Conservation (phyloP, 345 rosid genomes). For the Psidium guajava region DNA sequence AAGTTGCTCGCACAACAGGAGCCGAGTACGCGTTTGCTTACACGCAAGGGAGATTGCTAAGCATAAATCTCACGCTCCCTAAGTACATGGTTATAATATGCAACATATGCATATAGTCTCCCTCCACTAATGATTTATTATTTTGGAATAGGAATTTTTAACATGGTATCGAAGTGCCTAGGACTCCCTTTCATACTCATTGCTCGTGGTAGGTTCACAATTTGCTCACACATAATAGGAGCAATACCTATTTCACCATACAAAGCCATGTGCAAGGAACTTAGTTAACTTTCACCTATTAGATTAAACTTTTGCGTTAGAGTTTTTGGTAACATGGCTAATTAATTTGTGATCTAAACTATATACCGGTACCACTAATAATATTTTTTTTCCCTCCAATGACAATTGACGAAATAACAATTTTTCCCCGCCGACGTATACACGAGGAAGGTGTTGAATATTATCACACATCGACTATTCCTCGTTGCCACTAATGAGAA, state of each 20-base stretch:
- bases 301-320: background rate
- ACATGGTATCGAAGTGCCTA: background rate
- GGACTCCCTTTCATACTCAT: background rate
- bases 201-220: background rate
- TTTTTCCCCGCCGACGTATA: background rate
- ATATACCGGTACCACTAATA: background rate
- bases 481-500: background rate
- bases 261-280: background rate
- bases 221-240: background rate
- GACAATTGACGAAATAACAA: background rate
- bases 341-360: background rate
- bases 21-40: background rate
- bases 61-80: background rate
- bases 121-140: background rate
- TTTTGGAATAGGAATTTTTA: background rate
- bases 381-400: background rate
- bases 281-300: background rate
- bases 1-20: background rate
- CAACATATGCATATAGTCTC: background rate
- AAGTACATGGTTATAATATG: background rate
- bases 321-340: background rate
- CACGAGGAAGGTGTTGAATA: background rate
- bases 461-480: background rate
- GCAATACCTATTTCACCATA: background rate
- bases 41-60: background rate